A percentile compares a stretch with the other conserved stretches of the same genome.
phyloP scores from a whole-genome alignment of 106 monocot species.

The Agapanthus africanus region DNA sequence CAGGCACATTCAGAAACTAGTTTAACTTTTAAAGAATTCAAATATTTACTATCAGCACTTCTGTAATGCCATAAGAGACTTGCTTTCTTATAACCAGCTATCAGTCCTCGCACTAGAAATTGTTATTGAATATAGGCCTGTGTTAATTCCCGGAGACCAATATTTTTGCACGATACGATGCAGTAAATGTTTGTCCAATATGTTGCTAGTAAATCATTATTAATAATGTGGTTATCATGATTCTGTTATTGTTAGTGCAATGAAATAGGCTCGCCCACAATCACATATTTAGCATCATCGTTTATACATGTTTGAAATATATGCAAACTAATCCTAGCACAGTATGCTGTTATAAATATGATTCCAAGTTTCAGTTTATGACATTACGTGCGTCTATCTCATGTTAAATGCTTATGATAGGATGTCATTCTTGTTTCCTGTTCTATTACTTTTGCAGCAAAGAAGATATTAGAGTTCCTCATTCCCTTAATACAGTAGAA shows the following conservation, averaged over 20 bases:
- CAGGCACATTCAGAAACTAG: neutral
- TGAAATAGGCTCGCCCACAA: too few relatives aligned
- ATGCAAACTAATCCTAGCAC: too few relatives aligned
- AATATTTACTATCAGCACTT: neutral
- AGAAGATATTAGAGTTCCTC: conserved; percentile 14
- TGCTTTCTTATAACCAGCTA: neutral
- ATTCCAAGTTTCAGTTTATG: too few relatives aligned
- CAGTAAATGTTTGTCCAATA: neutral
- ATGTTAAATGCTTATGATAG: too few relatives aligned
- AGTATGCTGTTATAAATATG: too few relatives aligned
- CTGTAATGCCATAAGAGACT: neutral
- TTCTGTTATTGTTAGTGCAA: too few relatives aligned
- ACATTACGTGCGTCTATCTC: too few relatives aligned
- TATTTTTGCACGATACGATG: neutral
- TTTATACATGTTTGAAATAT: too few relatives aligned
- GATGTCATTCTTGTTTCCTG: too few relatives aligned
- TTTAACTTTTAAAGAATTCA: neutral
- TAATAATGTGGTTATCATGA: too few relatives aligned
- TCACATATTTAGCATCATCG: too few relatives aligned
- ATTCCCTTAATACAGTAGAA: conserved; percentile 7
- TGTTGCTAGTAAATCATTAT: neutral
- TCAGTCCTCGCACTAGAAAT: neutral
- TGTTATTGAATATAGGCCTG: neutral
- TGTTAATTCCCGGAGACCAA: neutral
- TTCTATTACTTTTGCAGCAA: conserved; percentile 15